phyloP scores from a whole-genome alignment of 148 eudicot species.

The Chenopodium album region DNA sequence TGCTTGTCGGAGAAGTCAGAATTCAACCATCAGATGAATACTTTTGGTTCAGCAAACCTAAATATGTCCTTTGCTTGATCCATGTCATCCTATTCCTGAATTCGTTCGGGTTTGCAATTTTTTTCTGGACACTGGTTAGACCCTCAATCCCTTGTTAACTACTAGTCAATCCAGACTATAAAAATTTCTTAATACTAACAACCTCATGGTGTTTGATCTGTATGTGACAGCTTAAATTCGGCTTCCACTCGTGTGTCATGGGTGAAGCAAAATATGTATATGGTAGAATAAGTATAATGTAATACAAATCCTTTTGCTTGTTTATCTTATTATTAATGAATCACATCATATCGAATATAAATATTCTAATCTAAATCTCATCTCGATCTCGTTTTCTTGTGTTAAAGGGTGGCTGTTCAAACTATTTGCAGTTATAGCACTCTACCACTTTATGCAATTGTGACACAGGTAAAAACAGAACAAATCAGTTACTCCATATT shows the following conservation, averaged over 20 bases:
- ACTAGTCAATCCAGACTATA: too few species aligned
- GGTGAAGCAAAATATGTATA: constrained; percentile 38
- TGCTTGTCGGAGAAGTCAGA: constrained; percentile 12
- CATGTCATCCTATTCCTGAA: constrained; percentile 33
- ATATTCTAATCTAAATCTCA: background rate
- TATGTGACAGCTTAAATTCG: constrained; percentile 36
- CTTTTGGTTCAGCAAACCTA: constrained; percentile 38
- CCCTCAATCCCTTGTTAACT: too few species aligned
- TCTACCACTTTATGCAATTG: constrained; percentile 65
- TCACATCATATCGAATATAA: too few species aligned
- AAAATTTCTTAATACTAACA: too few species aligned
- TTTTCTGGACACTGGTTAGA: constrained; percentile 36
- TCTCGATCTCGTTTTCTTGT: background rate
- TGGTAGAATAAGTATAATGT: constrained; percentile 53
- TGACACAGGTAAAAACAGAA: constrained; percentile 43
- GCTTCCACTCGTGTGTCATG: constrained; percentile 57
- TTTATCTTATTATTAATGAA: too few species aligned
- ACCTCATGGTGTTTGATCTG: too few species aligned
- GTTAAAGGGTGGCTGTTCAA: constrained; percentile 49
- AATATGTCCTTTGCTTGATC: constrained; percentile 22
- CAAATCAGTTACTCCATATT: too few species aligned
- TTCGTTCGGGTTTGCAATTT: constrained; percentile 33
- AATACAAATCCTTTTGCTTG: background rate
- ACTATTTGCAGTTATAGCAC: constrained; percentile 61
- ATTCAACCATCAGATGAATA: constrained; percentile 30